Conservation (phyloP, 2,329 filamentous ascomycete genomes). For the Fusarium nematophilum region DNA sequence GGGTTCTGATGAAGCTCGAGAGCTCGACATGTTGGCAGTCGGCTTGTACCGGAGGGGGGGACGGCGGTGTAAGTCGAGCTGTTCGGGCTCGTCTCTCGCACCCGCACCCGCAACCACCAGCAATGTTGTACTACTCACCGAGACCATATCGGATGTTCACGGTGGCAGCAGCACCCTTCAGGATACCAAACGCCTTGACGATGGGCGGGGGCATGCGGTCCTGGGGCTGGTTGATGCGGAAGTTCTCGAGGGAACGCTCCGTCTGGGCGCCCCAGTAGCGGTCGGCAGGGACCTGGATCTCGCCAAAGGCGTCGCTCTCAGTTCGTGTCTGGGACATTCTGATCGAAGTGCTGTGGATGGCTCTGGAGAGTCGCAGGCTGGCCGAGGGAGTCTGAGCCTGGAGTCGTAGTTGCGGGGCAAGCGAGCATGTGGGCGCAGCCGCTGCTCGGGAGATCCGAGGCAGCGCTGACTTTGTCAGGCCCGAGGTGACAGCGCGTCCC, state of each 20-base stretch:
- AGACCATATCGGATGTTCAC: slow-evolving; percentile 97
- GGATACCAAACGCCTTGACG: slow-evolving; percentile 92
- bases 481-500: slow-evolving; percentile 42
- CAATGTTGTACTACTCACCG: slow-evolving; percentile 59
- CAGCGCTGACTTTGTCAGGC: slow-evolving; percentile 38
- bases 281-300: slow-evolving; percentile 90
- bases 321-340: slow-evolving; percentile 74
- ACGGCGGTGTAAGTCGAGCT: slow-evolving; percentile 6
- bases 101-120: background rate
- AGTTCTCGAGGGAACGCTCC: slow-evolving; percentile 95
- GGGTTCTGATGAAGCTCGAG: background rate
- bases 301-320: slow-evolving; percentile 98
- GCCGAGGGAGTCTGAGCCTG: slow-evolving; percentile 27
- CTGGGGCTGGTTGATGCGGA: slow-evolving; percentile 99
- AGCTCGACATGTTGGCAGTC: background rate
- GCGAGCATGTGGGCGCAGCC: slow-evolving; percentile 40
- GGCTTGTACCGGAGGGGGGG: background rate
- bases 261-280: slow-evolving; percentile 99
- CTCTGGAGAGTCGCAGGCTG: slow-evolving; percentile 38
- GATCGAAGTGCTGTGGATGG: slow-evolving; percentile 57
- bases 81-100: background rate
- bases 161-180: slow-evolving; percentile 95
- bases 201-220: slow-evolving; percentile 97
- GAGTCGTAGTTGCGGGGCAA: slow-evolving; percentile 41
- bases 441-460: slow-evolving; percentile 41